Base-by-base conservation (phyloP, 495 filamentous ascomycete genomes). In the Penicillium bovifimosum region DNA sequence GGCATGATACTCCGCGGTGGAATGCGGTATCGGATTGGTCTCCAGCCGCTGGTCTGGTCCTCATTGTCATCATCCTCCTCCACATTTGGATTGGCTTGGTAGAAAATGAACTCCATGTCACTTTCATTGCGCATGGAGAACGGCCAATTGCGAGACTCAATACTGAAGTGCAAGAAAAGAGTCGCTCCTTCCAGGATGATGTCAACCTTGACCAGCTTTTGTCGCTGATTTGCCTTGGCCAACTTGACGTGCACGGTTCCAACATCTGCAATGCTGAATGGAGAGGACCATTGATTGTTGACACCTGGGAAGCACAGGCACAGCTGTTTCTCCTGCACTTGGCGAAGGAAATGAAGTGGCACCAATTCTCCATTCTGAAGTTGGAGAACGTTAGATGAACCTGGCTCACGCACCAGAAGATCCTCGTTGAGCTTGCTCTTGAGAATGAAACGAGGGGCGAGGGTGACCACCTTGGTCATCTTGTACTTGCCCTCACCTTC, bases 101-200 rank as follows among this genome's bases (percentile, higher is more conserved):
- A 91, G 75, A 97, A 97, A 41, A 88, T 87, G 68, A 96, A 96
- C 62, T 97, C 93, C 56, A 84, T 86, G 58, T 96, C 90, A 64
- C 90, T 96, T 67, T 97, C 92, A 65, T 98, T 98, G 36, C 92
- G 86, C 83, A 98, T 96, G 5, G 91, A 96, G 72, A 93, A 98
- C 5, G 93, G 93, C 93, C 93, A 98, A 60, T 95, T 87, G 63
- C 91, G 93, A 31, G 78, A 86, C 71, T 98, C 93, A 54, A 91
- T 73, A 61, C 83, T 92, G 46, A 97, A 76, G 60, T 96, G 90
- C 31, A 97, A 65, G 76, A 96, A 98, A 13, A 98, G 84, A 34
- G 91, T 97, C 5, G 90, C 86, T 29, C 85, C 83, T 67, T 98
- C 93, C 78, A 95, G 85, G 41, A 97, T 79, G 36, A 96, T 78